Conservation (phyloP, 2,329 filamentous ascomycete genomes). For the Diaporthe humulicola region DNA sequence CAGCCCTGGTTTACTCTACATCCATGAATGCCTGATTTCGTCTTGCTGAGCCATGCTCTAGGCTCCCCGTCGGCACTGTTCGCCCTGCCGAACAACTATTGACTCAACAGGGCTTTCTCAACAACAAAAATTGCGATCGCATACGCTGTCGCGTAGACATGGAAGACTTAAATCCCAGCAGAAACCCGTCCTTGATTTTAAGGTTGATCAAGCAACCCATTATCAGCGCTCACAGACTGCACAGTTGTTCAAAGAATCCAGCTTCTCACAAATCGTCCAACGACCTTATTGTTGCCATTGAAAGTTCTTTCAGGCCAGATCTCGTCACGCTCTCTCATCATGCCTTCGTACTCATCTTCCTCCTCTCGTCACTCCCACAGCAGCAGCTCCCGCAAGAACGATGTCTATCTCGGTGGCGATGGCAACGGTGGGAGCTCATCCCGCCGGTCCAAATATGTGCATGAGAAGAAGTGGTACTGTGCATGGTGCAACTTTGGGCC, state of each 20-base stretch:
- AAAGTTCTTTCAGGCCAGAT: neutral
- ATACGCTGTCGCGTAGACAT: neutral
- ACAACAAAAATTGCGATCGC: neutral
- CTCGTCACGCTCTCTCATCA: neutral
- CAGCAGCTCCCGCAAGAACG: slow-evolving; percentile 12
- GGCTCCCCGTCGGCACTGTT: neutral
- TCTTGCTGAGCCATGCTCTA: slow-evolving; percentile 12
- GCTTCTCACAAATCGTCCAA: neutral
- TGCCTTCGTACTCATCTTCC: slow-evolving; percentile 8
- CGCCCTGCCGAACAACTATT: neutral
- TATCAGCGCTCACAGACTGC: neutral
- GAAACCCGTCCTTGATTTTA: neutral
- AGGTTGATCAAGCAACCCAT: neutral
- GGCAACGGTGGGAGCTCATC: slow-evolving; percentile 6
- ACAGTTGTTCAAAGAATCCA: neutral
- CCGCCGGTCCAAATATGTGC: slow-evolving; percentile 1
- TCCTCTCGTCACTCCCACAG: slow-evolving; percentile 6
- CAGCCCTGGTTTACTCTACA: neutral
- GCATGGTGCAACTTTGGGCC: slow-evolving; percentile 19
- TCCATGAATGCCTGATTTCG: neutral
- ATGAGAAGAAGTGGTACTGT: slow-evolving; percentile 16
- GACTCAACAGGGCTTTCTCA: slow-evolving; percentile 11
- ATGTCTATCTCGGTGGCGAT: slow-evolving; percentile 15
- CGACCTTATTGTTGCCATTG: neutral
- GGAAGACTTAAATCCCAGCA: neutral